Evolutionary conservation across 1,284 basidiomycete genomes (phyloP).

Genomic region (Cutaneotrichosporon dermatis): DNA sequence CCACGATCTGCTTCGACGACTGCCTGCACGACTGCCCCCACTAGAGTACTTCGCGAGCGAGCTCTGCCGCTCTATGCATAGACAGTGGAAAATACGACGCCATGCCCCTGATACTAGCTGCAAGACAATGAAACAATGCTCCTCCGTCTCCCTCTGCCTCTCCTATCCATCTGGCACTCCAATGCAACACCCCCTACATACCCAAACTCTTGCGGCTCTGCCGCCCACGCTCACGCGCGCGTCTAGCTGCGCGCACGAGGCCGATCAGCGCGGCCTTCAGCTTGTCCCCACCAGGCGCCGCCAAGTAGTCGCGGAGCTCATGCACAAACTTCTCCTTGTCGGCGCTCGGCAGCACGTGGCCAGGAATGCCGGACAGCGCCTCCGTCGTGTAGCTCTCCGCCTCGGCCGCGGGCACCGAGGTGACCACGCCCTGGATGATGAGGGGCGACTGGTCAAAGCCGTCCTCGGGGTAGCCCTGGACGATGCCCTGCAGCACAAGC

Average conservation of each 20-base stretch:
- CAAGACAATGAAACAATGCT: slow-evolving; percentile 1
- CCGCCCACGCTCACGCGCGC: slow-evolving; percentile 33
- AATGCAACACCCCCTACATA: slow-evolving; percentile 1
- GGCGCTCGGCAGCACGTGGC: slow-evolving; percentile 58
- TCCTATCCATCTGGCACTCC: background rate
- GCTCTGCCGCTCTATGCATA: background rate
- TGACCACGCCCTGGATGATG: slow-evolving; percentile 67
- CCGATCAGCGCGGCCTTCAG: slow-evolving; percentile 31
- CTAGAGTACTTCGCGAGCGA: background rate
- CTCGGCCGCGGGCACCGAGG: slow-evolving; percentile 61
- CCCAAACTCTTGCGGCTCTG: slow-evolving; percentile 22
- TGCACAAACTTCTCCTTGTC: slow-evolving; percentile 71
- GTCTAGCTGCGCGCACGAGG: slow-evolving; percentile 37
- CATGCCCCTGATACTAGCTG: background rate
- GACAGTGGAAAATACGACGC: background rate
- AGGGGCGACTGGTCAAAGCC: slow-evolving; percentile 67
- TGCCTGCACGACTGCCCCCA: too few relatives aligned
- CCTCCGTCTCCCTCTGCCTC: background rate
- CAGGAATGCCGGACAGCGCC: slow-evolving; percentile 67
- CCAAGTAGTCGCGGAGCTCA: slow-evolving; percentile 66
- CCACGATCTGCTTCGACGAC: too few relatives aligned
- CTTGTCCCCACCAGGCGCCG: slow-evolving; percentile 17
- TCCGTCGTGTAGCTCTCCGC: slow-evolving; percentile 67
- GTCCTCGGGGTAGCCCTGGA: slow-evolving; percentile 85
- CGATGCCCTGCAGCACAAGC: slow-evolving; percentile 69